phyloP scores from a whole-genome alignment of 2,329 filamentous ascomycete genomes.

The Bipolaris zeicola region DNA sequence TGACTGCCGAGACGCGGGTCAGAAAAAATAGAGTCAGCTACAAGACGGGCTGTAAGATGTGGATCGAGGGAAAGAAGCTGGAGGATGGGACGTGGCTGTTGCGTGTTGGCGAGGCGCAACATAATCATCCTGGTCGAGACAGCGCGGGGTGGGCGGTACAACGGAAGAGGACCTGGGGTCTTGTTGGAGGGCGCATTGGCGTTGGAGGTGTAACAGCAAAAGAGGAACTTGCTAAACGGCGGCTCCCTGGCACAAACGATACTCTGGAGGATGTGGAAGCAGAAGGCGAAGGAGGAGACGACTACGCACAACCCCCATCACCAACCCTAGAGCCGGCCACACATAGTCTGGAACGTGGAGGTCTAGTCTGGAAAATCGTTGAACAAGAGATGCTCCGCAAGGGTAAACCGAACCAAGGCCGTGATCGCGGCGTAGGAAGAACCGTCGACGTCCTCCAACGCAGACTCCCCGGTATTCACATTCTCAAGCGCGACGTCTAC shows the following conservation, averaged over 20 bases:
- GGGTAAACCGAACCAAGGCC: constrained; percentile 29
- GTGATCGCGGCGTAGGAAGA: constrained; percentile 40
- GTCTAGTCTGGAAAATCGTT: constrained; percentile 43
- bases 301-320: neutral
- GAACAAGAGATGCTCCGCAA: constrained; percentile 45
- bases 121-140: constrained; percentile 40
- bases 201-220: constrained; percentile 41
- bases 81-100: constrained; percentile 40
- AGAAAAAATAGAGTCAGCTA: constrained; percentile 43
- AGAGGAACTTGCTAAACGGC: constrained; percentile 29
- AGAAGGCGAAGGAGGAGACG: constrained; percentile 10
- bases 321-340: constrained; percentile 9
- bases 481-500: constrained; percentile 46
- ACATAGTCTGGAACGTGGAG: constrained; percentile 37
- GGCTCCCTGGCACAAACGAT: constrained; percentile 4
- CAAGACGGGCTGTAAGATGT: constrained; percentile 47
- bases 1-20: constrained; percentile 43
- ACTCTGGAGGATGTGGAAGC: constrained; percentile 6
- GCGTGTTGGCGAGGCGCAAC: constrained; percentile 34
- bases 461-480: constrained; percentile 39
- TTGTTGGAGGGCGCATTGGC: constrained; percentile 37
- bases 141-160: constrained; percentile 42
- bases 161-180: constrained; percentile 43
- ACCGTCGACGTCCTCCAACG: constrained; percentile 41
- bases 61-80: constrained; percentile 42